Evolutionary conservation across 1,139 yeast genomes (phyloP), one percentile per base, ranked within the genome.

Genomic region (Komagataea norvegica): DNA sequence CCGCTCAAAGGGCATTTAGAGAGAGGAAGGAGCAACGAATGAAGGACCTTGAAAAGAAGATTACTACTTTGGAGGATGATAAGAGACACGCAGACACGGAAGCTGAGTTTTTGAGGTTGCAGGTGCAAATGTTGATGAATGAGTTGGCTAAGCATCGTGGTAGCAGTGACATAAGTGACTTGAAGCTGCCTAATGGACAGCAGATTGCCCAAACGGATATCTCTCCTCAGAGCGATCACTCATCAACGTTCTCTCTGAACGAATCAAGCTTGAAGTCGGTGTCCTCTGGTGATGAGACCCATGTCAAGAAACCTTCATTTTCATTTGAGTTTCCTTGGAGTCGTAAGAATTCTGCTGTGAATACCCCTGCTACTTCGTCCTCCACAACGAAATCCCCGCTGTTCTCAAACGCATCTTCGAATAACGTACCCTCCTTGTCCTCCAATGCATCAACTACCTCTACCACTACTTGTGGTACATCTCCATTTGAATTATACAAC

Each of bases 1-100:
- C 96, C 7, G 98, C 98, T 16, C 98, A 91, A 62, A 70, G 97
- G 41, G 97, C 97, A 8, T 91, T 88, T 61, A 70, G 98, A 44
- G 97, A 91, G 61, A 75, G 98, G 47, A 91, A 91, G 60, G 97
- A 91, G 59, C 72, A 72, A 40, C 87, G 84, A 55, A 74, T 91
- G 79, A 75, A 79, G 55, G 96, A 88, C 45, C 69, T 91, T 44
- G 96, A 89, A 57, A 81, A 79, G 39, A 79, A 84, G 50, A 94
- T 89, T 15, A 62, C 69, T 41, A 61, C 65, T 44, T 69, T 89
- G 48, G 96, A 89, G 60, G 74, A 73, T 46, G 83, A 80, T 50
- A 81, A 81, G 47, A 65, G 76, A 40, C 68, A 70, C 52, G 74
- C 82, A 42, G 67, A 68, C 45, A 69, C 84, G 20, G 95, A 88